These are phyloP conservation scores for Acer negundo DNA, from an alignment of 345 rosid species.

Conservation along the genomic window DNA sequence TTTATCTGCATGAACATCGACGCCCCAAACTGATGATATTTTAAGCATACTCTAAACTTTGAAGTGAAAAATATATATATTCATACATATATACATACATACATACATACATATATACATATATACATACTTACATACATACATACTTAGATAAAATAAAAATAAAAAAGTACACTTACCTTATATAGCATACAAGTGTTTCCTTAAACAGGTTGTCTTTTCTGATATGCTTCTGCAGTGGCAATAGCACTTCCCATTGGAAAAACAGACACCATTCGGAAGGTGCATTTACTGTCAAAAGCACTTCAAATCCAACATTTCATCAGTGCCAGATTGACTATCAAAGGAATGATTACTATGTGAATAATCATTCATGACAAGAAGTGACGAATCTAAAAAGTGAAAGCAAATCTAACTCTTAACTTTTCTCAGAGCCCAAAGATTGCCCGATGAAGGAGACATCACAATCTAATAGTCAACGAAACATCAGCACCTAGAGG, in stretches of 20 bases:
- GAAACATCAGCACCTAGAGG: slow-evolving; percentile 12
- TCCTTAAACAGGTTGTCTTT: slow-evolving; percentile 4
- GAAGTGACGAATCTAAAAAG: slow-evolving; percentile 31
- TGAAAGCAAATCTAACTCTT: slow-evolving; percentile 9
- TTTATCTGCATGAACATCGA: slow-evolving; percentile 5
- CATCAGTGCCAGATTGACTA: slow-evolving; percentile 17
- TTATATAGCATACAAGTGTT: background rate
- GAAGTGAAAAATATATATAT: background rate
- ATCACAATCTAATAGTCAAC: slow-evolving; percentile 24
- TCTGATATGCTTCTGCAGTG: slow-evolving; percentile 17
- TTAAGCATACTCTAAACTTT: background rate
- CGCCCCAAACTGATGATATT: background rate
- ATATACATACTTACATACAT: background rate
- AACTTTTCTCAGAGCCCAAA: slow-evolving; percentile 24
- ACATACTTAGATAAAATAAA: background rate
- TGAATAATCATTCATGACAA: slow-evolving; percentile 12
- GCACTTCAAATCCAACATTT: slow-evolving; percentile 14
- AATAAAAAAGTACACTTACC: slow-evolving; percentile 3
- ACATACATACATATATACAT: background rate
- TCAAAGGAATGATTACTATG: slow-evolving; percentile 5
- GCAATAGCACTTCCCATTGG: slow-evolving; percentile 15
- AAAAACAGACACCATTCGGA: slow-evolving; percentile 18
- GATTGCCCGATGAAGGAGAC: slow-evolving; percentile 18
- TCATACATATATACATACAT: background rate
- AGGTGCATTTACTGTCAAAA: slow-evolving; percentile 14